Conservation (phyloP, 352 stramenopile genomes). For the Ophiocytium majus region DNA sequence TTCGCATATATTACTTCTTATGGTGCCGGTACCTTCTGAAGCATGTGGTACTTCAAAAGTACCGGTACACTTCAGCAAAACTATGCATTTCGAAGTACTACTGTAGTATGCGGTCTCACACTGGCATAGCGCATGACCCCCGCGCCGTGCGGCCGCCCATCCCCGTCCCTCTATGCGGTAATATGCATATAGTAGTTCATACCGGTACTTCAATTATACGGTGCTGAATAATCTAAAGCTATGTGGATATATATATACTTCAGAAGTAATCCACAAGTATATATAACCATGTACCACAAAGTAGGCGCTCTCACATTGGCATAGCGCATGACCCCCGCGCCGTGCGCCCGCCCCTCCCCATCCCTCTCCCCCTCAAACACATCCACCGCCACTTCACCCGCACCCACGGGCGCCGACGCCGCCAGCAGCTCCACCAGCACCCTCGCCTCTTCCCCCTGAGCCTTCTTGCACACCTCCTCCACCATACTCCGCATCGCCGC, state of each 20-base stretch:
- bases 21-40: too few species aligned
- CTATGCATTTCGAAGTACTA: too few species aligned
- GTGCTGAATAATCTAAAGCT: neutral
- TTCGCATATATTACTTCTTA: too few species aligned
- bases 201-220: too few species aligned
- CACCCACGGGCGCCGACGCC: neutral
- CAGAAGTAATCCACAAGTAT: too few species aligned
- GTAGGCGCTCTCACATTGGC: neutral
- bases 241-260: too few species aligned
- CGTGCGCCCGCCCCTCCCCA: neutral
- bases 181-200: too few species aligned
- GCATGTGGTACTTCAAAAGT: too few species aligned
- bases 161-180: neutral
- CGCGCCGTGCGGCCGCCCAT: neutral
- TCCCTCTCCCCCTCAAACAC: neutral
- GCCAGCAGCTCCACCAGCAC: neutral
- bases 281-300: too few species aligned
- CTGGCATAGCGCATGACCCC: neutral
- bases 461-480: neutral
- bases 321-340: neutral
- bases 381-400: neutral
- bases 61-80: too few species aligned
- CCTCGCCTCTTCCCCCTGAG: neutral
- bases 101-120: too few species aligned
- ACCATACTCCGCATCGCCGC: neutral